Evolutionary conservation across 164 flowering plant species (phyloP).

Genomic region (Vitis rupestris): DNA sequence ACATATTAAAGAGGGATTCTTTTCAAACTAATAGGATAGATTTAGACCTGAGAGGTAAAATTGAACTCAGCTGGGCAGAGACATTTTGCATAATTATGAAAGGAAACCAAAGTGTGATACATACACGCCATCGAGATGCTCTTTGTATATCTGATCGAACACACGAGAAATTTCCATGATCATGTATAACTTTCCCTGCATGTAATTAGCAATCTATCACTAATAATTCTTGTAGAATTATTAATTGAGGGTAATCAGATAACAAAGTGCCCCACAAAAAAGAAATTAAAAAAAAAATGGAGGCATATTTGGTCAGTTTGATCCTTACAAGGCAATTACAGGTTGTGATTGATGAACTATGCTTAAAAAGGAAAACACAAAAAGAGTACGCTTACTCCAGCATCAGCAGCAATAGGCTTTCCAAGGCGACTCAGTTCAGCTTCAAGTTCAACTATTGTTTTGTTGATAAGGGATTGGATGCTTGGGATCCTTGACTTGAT

Average conservation of each 20-base stretch:
- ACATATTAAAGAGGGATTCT: not conserved
- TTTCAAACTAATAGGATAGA: not conserved
- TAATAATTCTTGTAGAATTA: not conserved
- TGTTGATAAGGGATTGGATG: conserved; percentile 72
- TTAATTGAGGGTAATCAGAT: not conserved
- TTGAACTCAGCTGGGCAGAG: not conserved
- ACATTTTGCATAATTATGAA: not conserved
- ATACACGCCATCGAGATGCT: conserved; percentile 88
- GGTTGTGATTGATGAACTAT: too few species aligned
- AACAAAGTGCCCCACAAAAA: not conserved
- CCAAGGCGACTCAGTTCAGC: conserved; percentile 70
- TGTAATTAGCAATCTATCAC: conserved; percentile 5
- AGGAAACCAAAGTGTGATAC: conserved; percentile 18
- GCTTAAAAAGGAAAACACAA: not conserved
- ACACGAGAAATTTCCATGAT: conserved; percentile 76
- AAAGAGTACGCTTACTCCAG: conserved; percentile 54
- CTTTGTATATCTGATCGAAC: conserved; percentile 77
- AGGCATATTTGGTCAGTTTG: not conserved
- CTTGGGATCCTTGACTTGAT: conserved; percentile 83
- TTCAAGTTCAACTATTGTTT: conserved; percentile 69
- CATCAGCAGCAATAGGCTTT: conserved; percentile 78
- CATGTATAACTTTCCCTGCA: conserved; percentile 73
- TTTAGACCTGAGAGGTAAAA: not conserved
- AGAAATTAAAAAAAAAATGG: not conserved
- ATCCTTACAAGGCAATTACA: too few species aligned